Evolutionary conservation across 805 yeast species (phyloP), one percentile per base, ranked within the genome.

Genomic region (Saturnispora gosingensis): DNA sequence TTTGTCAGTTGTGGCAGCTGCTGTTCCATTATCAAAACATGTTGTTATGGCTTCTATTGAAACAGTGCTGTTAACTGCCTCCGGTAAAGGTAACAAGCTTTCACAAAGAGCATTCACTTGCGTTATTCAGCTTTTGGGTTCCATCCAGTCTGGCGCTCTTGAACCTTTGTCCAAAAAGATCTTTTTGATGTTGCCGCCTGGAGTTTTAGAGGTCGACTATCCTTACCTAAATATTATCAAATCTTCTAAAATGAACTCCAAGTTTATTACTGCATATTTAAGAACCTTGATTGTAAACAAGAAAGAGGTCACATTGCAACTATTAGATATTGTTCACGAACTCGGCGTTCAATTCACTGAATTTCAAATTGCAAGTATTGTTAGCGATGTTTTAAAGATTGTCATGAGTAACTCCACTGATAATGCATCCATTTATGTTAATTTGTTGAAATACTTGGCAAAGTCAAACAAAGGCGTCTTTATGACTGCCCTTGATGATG

Each of bases 1-100:
- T 13, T 64, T 91, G 24, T 78, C 91, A 0, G 96, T 91, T 2
- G 70, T 90, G 48, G 77, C 85, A 5, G 74, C 91, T 3, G 83
- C 91, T 45, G 75, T 82, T 46, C 84, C 88, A 6, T 72, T 93
- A 40, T 72, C 78, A 6, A 72, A 67, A 56, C 74, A 74, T 13
- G 77, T 85, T 15, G 67, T 80, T 16, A 67, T 75, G 48, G 88
- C 89, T 5, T 78, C 86, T 1, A 72, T 78, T 34, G 80, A 76
- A 54, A 80, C 85, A 1, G 75, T 85, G 25, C 67, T 81, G 27
- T 13, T 46, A 4, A 52, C 55, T 11, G 43, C 53, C 10, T 51
- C 58, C 7, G 43, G 53, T 3, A 45, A 60, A 46, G 67, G 62
- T 20, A 48, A 53, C 5, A 48, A 44, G n/a, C 24, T 59, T 5